A percentile compares a stretch with the other conserved stretches of the same genome.
These are phyloP conservation scores for Pseudogymnoascus sp. DNA, from an alignment of 2,329 filamentous ascomycete species.

Conservation along the genomic window DNA sequence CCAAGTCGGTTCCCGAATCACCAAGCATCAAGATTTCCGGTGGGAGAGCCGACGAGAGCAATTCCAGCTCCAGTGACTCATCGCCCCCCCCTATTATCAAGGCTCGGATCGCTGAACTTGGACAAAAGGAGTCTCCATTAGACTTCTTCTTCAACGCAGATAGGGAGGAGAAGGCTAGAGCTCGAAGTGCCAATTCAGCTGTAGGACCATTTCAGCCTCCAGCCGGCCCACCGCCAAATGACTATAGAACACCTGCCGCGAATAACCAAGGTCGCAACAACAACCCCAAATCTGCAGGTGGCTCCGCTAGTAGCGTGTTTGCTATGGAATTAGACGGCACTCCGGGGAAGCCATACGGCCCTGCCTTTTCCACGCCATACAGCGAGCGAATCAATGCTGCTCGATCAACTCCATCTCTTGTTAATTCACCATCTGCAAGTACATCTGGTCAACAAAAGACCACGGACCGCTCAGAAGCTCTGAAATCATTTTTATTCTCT, in stretches of 20 bases:
- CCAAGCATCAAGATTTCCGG: constrained; percentile 36
- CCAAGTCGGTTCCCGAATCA: constrained; percentile 64
- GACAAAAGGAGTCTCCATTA: constrained; percentile 63
- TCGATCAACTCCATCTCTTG: constrained; percentile 23
- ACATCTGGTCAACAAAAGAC: constrained; percentile 27
- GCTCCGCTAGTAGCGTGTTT: constrained; percentile 49
- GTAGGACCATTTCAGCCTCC: constrained; percentile 45
- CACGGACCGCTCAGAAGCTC: constrained; percentile 37
- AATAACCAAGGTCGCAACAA: constrained; percentile 28
- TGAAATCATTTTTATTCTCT: constrained; percentile 49
- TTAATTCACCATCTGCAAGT: not conserved
- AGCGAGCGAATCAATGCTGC: constrained; percentile 52
- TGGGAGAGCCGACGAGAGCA: constrained; percentile 20
- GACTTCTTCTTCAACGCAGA: constrained; percentile 89
- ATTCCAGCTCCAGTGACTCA: constrained; percentile 21
- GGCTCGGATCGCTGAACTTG: constrained; percentile 45
- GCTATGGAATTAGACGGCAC: constrained; percentile 59
- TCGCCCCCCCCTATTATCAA: constrained; percentile 36
- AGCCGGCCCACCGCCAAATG: constrained; percentile 27
- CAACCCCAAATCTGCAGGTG: constrained; percentile 35
- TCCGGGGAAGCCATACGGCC: constrained; percentile 46
- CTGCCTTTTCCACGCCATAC: constrained; percentile 60
- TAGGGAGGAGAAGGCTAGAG: constrained; percentile 62
- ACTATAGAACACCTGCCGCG: constrained; percentile 23
- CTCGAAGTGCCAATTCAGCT: constrained; percentile 40